Percentiles rank a stretch among this genome's conserved stretches.
These are phyloP conservation scores for Lentinula novae-zelandiae DNA, from an alignment of 1,284 basidiomycete species.

Conservation along the genomic window DNA sequence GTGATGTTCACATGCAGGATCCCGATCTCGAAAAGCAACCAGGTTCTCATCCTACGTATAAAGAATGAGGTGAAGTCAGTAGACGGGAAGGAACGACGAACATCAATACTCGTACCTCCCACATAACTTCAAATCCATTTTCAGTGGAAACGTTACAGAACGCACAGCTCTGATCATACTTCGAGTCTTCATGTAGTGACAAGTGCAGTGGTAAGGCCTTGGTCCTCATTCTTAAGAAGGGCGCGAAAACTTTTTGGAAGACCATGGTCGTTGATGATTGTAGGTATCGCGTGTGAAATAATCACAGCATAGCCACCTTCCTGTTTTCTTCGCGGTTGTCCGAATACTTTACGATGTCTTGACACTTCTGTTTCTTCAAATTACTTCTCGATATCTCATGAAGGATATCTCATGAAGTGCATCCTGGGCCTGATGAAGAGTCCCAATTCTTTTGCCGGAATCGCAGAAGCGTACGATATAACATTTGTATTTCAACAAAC, in stretches of 20 bases:
- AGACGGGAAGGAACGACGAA: background rate
- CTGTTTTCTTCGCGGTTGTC: too few species aligned
- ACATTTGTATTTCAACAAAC: too few species aligned
- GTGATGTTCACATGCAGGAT: constrained; percentile 59
- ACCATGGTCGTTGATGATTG: background rate
- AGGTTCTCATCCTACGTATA: constrained; percentile 49
- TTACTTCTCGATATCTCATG: too few species aligned
- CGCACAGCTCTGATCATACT: constrained; percentile 13
- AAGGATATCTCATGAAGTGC: too few species aligned
- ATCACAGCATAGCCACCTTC: background rate
- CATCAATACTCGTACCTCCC: constrained; percentile 41
- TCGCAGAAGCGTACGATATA: too few species aligned
- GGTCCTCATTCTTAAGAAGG: background rate
- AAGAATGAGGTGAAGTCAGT: background rate
- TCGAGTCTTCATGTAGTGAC: background rate
- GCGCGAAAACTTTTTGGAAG: background rate
- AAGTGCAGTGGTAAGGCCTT: background rate
- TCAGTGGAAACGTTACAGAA: constrained; percentile 56
- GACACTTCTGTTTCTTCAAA: too few species aligned
- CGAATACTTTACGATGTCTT: too few species aligned
- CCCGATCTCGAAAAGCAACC: constrained; percentile 62
- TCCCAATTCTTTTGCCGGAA: too few species aligned
- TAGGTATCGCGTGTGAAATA: background rate
- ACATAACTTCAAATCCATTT: constrained; percentile 58
- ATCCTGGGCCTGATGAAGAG: too few species aligned